phyloP scores from a whole-genome alignment of 192 early-diverging fungal species.

The Gaertneriomyces semiglobifer region DNA sequence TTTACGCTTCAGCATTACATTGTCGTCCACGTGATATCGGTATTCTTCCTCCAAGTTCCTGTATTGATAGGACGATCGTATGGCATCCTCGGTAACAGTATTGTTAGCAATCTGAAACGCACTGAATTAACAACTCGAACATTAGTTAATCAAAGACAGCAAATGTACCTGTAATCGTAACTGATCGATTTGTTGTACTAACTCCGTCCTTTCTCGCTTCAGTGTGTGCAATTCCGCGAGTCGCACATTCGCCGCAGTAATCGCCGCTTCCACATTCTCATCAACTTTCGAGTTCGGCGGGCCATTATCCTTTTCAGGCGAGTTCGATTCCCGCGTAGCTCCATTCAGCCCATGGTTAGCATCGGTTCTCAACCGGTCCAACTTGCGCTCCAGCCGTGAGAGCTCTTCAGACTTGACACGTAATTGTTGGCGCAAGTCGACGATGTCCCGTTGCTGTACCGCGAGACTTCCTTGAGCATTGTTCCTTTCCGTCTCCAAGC shows the following conservation, averaged over 20 bases:
- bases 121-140: neutral
- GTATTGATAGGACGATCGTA: slow-evolving; percentile 22
- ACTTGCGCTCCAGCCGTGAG: slow-evolving; percentile 2
- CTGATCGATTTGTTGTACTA: slow-evolving; percentile 33
- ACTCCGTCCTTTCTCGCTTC: slow-evolving; percentile 18
- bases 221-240: slow-evolving; percentile 39
- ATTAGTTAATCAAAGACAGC: neutral
- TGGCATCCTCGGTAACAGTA: slow-evolving; percentile 19
- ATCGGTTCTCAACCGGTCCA: slow-evolving; percentile 15
- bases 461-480: neutral
- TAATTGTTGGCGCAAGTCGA: slow-evolving; percentile 3
- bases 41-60: slow-evolving; percentile 35
- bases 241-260: slow-evolving; percentile 22
- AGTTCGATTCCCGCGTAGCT: neutral
- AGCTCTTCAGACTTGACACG: slow-evolving; percentile 1
- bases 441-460: slow-evolving; percentile 1
- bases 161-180: slow-evolving; percentile 10
- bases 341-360: neutral
- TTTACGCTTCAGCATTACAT: slow-evolving; percentile 32
- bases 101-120: slow-evolving; percentile 9
- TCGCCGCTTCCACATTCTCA: slow-evolving; percentile 8
- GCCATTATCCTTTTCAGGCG: neutral
- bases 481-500: neutral
- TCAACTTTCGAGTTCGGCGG: neutral
- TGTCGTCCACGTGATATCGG: slow-evolving; percentile 28